Conservation (phyloP, 2,329 filamentous ascomycete genomes). For the Aureobasidium melanogenum region DNA sequence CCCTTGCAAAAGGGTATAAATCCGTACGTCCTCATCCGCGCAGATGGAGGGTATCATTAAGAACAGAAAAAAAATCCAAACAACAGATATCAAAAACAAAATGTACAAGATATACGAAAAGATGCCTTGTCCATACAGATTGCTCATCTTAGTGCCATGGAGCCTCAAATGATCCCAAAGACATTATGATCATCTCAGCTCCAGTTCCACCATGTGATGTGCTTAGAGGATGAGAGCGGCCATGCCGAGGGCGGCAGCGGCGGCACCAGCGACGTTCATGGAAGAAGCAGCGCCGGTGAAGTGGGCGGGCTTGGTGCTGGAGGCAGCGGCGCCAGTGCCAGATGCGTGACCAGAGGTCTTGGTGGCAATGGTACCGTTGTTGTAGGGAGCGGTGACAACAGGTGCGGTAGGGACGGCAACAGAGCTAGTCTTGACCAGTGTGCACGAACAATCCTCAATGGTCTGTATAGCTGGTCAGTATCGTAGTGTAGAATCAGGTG, state of each 20-base stretch:
- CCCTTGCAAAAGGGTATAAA: not conserved
- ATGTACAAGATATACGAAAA: constrained; percentile 1
- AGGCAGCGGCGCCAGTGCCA: constrained; percentile 9
- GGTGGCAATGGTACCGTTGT: constrained; percentile 14
- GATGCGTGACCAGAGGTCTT: not conserved
- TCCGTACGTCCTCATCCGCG: not conserved
- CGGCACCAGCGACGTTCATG: constrained; percentile 40
- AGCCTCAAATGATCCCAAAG: not conserved
- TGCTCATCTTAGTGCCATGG: not conserved
- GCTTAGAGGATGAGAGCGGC: constrained; percentile 27
- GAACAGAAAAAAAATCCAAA: not conserved
- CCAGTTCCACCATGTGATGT: not conserved
- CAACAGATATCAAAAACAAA: not conserved
- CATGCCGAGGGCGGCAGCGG: constrained; percentile 46
- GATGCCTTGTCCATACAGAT: not conserved
- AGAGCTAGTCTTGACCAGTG: constrained; percentile 41
- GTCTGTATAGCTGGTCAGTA: not conserved
- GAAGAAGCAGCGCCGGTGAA: constrained; percentile 45
- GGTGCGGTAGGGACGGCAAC: constrained; percentile 29
- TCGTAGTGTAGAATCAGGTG: not conserved
- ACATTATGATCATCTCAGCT: not conserved
- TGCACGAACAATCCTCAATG: constrained; percentile 21
- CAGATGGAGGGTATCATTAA: constrained; percentile 5
- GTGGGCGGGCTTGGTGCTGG: constrained; percentile 24
- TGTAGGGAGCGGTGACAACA: constrained; percentile 9